These are phyloP conservation scores for Phytopythium sindhum DNA, from an alignment of 352 stramenopile species.

Conservation along the genomic window DNA sequence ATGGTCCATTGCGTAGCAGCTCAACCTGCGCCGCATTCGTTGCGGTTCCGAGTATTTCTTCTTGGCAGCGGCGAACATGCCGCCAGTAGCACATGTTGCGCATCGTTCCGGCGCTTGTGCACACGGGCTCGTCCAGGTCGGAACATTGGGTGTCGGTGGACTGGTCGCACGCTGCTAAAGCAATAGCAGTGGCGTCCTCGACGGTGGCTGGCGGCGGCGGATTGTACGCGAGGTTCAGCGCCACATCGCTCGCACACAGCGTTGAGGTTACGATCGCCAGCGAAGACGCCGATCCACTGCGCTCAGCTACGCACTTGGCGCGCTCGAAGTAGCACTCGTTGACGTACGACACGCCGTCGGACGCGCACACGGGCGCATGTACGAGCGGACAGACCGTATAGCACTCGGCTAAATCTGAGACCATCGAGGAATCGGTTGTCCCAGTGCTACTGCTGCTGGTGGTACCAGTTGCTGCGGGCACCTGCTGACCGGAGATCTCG, in stretches of 20 bases:
- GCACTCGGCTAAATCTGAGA: conserved; percentile 14
- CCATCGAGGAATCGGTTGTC: no score
- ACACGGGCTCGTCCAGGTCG: conserved; percentile 44
- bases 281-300: conserved; percentile 2
- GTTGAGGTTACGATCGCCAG: conserved; percentile 18
- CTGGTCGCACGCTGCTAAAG: neutral
- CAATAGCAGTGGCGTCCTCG: neutral
- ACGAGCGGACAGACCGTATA: conserved; percentile 30
- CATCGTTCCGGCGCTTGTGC: conserved; percentile 41
- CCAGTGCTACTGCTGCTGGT: neutral
- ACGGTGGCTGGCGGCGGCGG: neutral
- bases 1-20: conserved; percentile 25
- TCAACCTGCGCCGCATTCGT: conserved; percentile 7
- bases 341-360: conserved; percentile 38
- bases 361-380: conserved; percentile 42
- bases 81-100: conserved; percentile 40
- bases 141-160: conserved; percentile 30
- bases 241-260: conserved; percentile 27
- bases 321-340: conserved; percentile 55
- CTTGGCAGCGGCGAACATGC: conserved; percentile 25
- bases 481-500: conserved; percentile 11
- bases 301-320: conserved; percentile 26
- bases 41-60: neutral
- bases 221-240: conserved; percentile 33
- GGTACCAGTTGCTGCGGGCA: no score